phyloP scores from a whole-genome alignment of 345 rosid species.

The Syzygium aqueum region DNA sequence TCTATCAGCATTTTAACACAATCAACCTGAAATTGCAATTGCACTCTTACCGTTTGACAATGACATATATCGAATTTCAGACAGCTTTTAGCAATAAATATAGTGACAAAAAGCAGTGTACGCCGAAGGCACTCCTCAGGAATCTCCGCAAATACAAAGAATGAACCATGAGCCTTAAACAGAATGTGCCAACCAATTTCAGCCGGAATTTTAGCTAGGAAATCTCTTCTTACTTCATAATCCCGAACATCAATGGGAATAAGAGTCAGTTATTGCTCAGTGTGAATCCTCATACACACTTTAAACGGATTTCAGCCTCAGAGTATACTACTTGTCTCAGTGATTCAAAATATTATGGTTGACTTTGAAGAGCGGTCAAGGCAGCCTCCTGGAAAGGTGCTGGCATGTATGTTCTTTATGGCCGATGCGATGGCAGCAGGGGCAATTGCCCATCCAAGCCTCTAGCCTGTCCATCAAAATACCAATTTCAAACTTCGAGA shows the following conservation, averaged over 20 bases:
- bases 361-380: slow-evolving; percentile 26
- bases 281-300: not conserved
- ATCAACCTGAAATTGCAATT: slow-evolving; percentile 24
- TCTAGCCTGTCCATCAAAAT: slow-evolving; percentile 35
- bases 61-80: not conserved
- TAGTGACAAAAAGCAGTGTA: not conserved
- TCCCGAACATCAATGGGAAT: slow-evolving; percentile 20
- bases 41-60: not conserved
- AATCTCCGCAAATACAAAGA: slow-evolving; percentile 43
- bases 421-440: slow-evolving; percentile 36
- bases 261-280: not conserved
- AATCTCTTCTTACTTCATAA: slow-evolving; percentile 39
- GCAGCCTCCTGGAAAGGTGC: slow-evolving; percentile 68
- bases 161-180: slow-evolving; percentile 45
- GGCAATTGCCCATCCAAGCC: slow-evolving; percentile 64
- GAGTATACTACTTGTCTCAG: slow-evolving; percentile 13
- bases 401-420: slow-evolving; percentile 44
- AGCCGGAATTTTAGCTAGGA: slow-evolving; percentile 19
- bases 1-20: slow-evolving; percentile 32
- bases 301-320: not conserved
- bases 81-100: not conserved
- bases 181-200: slow-evolving; percentile 33
- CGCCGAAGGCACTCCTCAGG: slow-evolving; percentile 34
- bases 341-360: slow-evolving; percentile 25
- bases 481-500: not conserved